Conservation (phyloP, 2,329 filamentous ascomycete species). For the Podosphaera leucotricha region DNA sequence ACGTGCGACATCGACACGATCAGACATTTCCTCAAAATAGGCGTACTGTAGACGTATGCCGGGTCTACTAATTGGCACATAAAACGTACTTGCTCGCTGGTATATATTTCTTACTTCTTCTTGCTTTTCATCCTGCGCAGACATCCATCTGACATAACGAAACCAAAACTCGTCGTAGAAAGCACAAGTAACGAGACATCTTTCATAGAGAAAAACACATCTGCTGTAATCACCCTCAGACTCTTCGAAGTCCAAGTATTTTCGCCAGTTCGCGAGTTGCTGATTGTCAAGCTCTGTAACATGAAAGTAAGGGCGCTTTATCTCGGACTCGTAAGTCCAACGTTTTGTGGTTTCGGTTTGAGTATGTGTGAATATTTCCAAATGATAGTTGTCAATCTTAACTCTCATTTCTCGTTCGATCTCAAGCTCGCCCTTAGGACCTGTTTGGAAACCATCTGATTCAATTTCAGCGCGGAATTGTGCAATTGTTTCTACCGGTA, state of each 20-base stretch:
- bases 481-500: constrained; percentile 40
- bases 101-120: constrained; percentile 87
- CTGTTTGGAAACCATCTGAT: constrained; percentile 24
- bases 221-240: constrained; percentile 53
- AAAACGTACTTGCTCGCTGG: constrained; percentile 62
- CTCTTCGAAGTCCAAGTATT: constrained; percentile 94
- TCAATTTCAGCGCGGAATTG: constrained; percentile 52
- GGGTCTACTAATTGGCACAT: constrained; percentile 66
- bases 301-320: constrained; percentile 93
- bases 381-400: constrained; percentile 59
- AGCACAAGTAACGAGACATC: constrained; percentile 76
- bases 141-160: constrained; percentile 91
- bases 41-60: constrained; percentile 76
- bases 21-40: constrained; percentile 75
- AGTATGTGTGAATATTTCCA: constrained; percentile 57
- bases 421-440: constrained; percentile 46
- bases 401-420: constrained; percentile 60
- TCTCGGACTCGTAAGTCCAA: constrained; percentile 84
- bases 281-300: constrained; percentile 74
- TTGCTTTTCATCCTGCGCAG: constrained; percentile 52
- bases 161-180: constrained; percentile 98
- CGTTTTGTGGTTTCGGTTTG: constrained; percentile 77
- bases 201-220: constrained; percentile 70
- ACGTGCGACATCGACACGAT: constrained; percentile 51
- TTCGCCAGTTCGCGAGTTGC: constrained; percentile 77